A percentile compares a stretch with the other conserved stretches of the same genome.
phyloP scores from a whole-genome alignment of 1,139 yeast genomes.

The Yamadazyma pseudoaaseri region DNA sequence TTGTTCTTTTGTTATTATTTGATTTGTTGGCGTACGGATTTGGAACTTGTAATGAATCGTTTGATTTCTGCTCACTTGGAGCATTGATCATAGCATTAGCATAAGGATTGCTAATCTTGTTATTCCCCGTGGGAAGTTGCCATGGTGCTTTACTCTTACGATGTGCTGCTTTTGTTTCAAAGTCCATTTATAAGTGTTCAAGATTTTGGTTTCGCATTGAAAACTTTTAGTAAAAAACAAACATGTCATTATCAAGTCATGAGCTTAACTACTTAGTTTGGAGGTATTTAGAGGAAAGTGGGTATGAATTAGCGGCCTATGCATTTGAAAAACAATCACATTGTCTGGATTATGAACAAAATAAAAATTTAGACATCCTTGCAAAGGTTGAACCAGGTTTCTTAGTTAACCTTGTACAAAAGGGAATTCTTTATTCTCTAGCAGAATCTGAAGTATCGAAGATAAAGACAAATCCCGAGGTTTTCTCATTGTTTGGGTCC shows the following conservation, averaged over 20 bases:
- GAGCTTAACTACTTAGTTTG: constrained; percentile 90
- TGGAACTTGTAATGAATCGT: constrained; percentile 8
- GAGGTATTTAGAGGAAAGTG: constrained; percentile 91
- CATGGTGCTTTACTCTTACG: constrained; percentile 49
- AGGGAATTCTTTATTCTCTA: constrained; percentile 69
- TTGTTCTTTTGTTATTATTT: constrained; percentile 23
- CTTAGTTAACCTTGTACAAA: constrained; percentile 77
- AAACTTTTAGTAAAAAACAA: constrained; percentile 1
- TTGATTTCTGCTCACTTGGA: constrained; percentile 5
- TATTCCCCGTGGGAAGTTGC: constrained; percentile 21
- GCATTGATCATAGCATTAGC: constrained; percentile 23
- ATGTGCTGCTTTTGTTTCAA: constrained; percentile 29
- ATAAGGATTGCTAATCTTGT: constrained; percentile 32
- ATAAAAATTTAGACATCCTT: constrained; percentile 44
- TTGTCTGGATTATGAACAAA: constrained; percentile 56
- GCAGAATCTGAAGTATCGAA: constrained; percentile 28
- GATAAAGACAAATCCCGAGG: constrained; percentile 15
- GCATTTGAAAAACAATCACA: constrained; percentile 78
- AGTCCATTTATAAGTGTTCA: constrained; percentile 23
- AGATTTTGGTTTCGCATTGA: constrained; percentile 3
- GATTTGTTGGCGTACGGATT: constrained; percentile 10
- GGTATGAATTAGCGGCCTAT: constrained; percentile 74
- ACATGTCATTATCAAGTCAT: constrained; percentile 78
- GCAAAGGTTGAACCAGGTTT: constrained; percentile 63
- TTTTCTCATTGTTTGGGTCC: constrained; percentile 31